Base-by-base conservation (phyloP, 129 eudicot species). In the Arctium lappa region DNA sequence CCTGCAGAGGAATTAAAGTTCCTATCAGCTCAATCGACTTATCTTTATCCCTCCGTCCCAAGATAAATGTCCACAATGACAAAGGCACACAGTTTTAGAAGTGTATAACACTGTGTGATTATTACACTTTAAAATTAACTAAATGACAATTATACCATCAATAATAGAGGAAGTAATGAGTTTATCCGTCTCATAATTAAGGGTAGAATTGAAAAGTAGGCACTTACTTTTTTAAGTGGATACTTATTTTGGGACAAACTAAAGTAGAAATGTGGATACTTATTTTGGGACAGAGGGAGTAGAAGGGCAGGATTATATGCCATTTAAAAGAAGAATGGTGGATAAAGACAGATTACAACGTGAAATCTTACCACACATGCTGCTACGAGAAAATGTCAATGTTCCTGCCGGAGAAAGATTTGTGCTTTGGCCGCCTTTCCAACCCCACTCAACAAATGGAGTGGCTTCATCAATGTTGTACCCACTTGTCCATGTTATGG, bases 401-500 rank as follows among this genome's bases (percentile, higher is more conserved):
- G 98, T 93, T 63, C 94, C 98, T 29, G 98, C 92, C 0, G 96
- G 92, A 44, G 96, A 81, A 46, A 60, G 92, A 44, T 15, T 73
- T 75, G 78, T 36, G 22, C 7, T 2, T n/a, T 82, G 76, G 8
- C 88, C 86, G 5, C 92, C 91, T 40, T n/a, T 75, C 82, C 70
- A 40, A n/a, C 98, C 92, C 91, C 92, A 91, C 71, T 88, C 88
- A 32, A 91, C 89, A 36, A 91, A 87, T 73, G 97, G 97, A 78
- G 81, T 75, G 66, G 98, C 98, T 87, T 93, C 98, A 82, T 86
- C 86, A 37, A 91, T 80, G 87, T 85, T 85, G 79, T 93, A 93
- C 62, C 94, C 97, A 81, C 97, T 93, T 53, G 98, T 93, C 98
- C 98, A 93, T 48, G 97, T 89, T 40, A 93, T 89, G 18, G 93